Conservation (phyloP, 331 rosid genomes). For the Arachis monticola region DNA sequence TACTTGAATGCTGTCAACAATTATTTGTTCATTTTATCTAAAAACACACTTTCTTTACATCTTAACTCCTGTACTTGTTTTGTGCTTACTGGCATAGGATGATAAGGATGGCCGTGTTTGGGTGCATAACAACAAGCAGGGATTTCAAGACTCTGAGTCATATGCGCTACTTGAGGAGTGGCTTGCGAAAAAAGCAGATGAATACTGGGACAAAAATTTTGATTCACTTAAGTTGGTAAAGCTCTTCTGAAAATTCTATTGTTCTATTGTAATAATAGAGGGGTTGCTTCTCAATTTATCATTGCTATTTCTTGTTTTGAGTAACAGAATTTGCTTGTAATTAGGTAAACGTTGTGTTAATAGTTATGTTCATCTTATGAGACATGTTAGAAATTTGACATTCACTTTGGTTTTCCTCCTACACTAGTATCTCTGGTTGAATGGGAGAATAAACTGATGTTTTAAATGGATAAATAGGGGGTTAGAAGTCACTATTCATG, state of each 20-base stretch:
- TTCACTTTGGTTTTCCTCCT: constrained; percentile 9
- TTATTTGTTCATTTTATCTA: constrained; percentile 1
- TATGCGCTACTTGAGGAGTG: constrained; percentile 59
- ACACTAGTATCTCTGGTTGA: constrained; percentile 7
- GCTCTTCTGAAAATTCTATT: constrained; percentile 22
- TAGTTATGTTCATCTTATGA: constrained; percentile 9
- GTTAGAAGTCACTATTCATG: background rate
- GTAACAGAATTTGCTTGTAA: constrained; percentile 27
- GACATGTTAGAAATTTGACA: background rate
- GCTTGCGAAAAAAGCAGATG: constrained; percentile 53
- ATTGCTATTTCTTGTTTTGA: constrained; percentile 10
- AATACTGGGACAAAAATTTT: constrained; percentile 55
- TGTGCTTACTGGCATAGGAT: constrained; percentile 43
- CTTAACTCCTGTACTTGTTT: constrained; percentile 22
- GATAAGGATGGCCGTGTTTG: constrained; percentile 50
- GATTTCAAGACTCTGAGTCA: constrained; percentile 62
- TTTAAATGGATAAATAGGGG: constrained; percentile 4
- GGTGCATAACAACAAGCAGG: constrained; percentile 71
- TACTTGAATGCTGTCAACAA: background rate
- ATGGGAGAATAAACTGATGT: background rate
- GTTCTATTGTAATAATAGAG: constrained; percentile 2
- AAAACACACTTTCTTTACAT: constrained; percentile 21
- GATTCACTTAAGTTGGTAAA: constrained; percentile 56
- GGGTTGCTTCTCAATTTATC: constrained; percentile 11
- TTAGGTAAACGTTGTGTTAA: background rate